These are phyloP conservation scores for Pythium pyrilobum DNA, from an alignment of 352 stramenopile species.

Conservation along the genomic window DNA sequence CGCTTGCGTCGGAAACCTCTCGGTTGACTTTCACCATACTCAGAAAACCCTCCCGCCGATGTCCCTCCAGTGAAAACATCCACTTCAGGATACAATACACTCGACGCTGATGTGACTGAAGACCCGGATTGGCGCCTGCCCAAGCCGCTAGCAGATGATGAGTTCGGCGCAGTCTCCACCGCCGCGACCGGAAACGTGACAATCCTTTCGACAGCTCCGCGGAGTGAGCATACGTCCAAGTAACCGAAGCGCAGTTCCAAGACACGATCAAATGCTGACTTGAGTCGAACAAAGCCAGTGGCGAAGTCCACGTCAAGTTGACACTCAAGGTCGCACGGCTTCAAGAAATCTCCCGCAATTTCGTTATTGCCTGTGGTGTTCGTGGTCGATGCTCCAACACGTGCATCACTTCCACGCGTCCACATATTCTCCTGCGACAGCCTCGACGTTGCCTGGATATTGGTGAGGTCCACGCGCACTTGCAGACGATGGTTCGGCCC, in stretches of 20 bases:
- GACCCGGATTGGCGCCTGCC: neutral
- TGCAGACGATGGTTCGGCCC: slow-evolving; percentile 48
- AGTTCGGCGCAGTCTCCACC: slow-evolving; percentile 1
- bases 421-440: slow-evolving; percentile 75
- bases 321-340: slow-evolving; percentile 66
- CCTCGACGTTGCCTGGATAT: slow-evolving; percentile 70
- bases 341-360: slow-evolving; percentile 67
- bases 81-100: slow-evolving; percentile 1
- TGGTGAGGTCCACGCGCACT: slow-evolving; percentile 51
- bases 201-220: slow-evolving; percentile 57
- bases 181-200: slow-evolving; percentile 25
- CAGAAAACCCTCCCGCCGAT: slow-evolving; percentile 5
- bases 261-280: slow-evolving; percentile 67
- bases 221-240: slow-evolving; percentile 70
- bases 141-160: slow-evolving; percentile 1
- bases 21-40: neutral
- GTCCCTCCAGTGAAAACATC: slow-evolving; percentile 6
- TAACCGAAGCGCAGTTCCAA: slow-evolving; percentile 83
- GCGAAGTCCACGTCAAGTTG: slow-evolving; percentile 65
- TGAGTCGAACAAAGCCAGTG: slow-evolving; percentile 55
- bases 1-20: neutral
- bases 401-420: slow-evolving; percentile 20
- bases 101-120: slow-evolving; percentile 10
- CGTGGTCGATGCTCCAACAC: slow-evolving; percentile 9
- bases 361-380: slow-evolving; percentile 1